These are phyloP conservation scores for Suhomyces guaymorum DNA, from an alignment of 1,139 yeast species.

Conservation along the genomic window DNA sequence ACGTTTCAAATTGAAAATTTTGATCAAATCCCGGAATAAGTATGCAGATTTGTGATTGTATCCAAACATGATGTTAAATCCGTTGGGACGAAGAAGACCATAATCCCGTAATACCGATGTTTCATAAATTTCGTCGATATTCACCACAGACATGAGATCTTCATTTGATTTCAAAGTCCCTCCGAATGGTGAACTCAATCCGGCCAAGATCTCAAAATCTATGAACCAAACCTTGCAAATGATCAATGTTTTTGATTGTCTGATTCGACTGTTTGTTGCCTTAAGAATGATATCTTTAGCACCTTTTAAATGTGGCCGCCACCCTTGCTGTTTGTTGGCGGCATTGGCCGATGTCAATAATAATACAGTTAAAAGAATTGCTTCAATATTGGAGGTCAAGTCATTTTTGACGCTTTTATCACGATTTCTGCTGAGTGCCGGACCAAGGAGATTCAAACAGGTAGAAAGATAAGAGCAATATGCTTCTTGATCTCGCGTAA, in stretches of 20 bases:
- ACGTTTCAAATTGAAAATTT: slow-evolving; percentile 48
- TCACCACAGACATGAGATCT: slow-evolving; percentile 52
- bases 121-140: slow-evolving; percentile 48
- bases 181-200: slow-evolving; percentile 62
- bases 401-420: slow-evolving; percentile 29
- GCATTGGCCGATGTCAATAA: slow-evolving; percentile 72
- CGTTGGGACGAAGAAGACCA: slow-evolving; percentile 44
- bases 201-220: slow-evolving; percentile 69
- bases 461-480: slow-evolving; percentile 63
- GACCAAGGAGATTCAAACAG: slow-evolving; percentile 58
- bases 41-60: slow-evolving; percentile 56
- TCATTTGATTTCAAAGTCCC: slow-evolving; percentile 61
- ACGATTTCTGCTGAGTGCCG: slow-evolving; percentile 35
- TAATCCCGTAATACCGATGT: slow-evolving; percentile 34
- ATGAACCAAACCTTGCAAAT: slow-evolving; percentile 72
- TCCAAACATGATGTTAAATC: slow-evolving; percentile 63
- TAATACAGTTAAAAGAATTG: slow-evolving; percentile 66
- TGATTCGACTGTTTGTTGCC: slow-evolving; percentile 28
- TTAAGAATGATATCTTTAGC: slow-evolving; percentile 68
- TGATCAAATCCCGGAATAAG: slow-evolving; percentile 55
- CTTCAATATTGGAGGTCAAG: slow-evolving; percentile 57
- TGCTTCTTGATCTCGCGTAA: slow-evolving; percentile 60
- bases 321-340: slow-evolving; percentile 58
- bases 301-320: slow-evolving; percentile 78
- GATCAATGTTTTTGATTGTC: slow-evolving; percentile 45